Evolutionary conservation across 768 basidiomycete species (phyloP).

Genomic region (Rickenella mellea): DNA sequence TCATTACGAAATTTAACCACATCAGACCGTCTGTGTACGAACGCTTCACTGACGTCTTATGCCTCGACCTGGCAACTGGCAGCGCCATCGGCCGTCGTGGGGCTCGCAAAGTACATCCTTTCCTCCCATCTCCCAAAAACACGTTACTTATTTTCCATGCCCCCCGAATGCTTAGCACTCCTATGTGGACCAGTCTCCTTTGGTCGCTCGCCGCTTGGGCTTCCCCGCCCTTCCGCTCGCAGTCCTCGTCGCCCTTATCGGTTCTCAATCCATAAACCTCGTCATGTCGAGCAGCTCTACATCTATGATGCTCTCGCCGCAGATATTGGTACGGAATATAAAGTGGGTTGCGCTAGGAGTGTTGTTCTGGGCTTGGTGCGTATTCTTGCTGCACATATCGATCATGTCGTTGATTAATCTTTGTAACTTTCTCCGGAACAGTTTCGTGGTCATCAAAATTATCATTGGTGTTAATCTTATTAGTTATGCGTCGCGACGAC

Average conservation of each 20-base stretch:
- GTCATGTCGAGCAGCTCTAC: constrained; percentile 40
- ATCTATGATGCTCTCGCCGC: constrained; percentile 24
- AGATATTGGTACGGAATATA: constrained; percentile 40
- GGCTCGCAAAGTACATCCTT: constrained; percentile 53
- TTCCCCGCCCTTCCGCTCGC: constrained; percentile 91
- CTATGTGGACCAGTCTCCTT: constrained; percentile 91
- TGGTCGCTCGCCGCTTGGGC: constrained; percentile 87
- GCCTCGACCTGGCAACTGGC: constrained; percentile 81
- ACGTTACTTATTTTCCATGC: background rate
- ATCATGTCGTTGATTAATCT: background rate
- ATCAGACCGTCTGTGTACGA: constrained; percentile 93
- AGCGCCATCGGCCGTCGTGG: constrained; percentile 60
- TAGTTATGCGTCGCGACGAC: constrained; percentile 69
- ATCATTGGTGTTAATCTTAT: constrained; percentile 87
- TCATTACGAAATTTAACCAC: constrained; percentile 99
- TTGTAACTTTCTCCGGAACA: constrained; percentile 17
- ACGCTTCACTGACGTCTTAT: constrained; percentile 90
- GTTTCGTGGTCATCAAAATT: constrained; percentile 81
- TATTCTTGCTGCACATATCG: constrained; percentile 7
- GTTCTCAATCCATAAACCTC: constrained; percentile 58
- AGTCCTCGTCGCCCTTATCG: constrained; percentile 69
- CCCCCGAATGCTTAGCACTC: constrained; percentile 45
- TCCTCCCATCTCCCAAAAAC: background rate
- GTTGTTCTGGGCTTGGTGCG: constrained; percentile 81
- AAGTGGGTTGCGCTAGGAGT: constrained; percentile 61